These are phyloP conservation scores for Mediolabrus comicus DNA, from an alignment of 108 stramenopile species.

Conservation along the genomic window DNA sequence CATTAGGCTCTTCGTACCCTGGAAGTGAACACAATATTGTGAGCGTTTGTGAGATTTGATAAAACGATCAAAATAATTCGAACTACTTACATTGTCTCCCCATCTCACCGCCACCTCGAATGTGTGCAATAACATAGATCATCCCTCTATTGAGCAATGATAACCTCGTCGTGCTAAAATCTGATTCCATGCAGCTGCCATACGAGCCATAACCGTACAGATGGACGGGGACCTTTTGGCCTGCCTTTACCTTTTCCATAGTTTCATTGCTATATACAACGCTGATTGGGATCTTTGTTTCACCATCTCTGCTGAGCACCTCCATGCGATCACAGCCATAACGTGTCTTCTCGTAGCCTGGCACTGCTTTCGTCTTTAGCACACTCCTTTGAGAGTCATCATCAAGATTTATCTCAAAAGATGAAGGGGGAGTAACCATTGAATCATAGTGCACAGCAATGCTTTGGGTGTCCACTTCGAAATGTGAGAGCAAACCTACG, in stretches of 20 bases:
- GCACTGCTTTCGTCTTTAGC: conserved; percentile 83
- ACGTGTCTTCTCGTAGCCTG: conserved; percentile 78
- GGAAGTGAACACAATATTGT: no score
- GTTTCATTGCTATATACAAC: conserved; percentile 84
- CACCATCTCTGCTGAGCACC: conserved; percentile 79
- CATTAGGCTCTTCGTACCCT: conserved; percentile 96
- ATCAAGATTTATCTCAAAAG: conserved; percentile 57
- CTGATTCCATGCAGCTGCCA: conserved; percentile 87
- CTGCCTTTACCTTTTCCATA: conserved; percentile 51
- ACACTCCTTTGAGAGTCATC: conserved; percentile 47
- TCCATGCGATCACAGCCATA: conserved; percentile 77
- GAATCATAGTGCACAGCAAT: conserved; percentile 84
- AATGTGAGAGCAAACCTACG: conserved; percentile 61
- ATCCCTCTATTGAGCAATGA: conserved; percentile 88
- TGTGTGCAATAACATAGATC: conserved; percentile 91
- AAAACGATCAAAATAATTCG: background rate
- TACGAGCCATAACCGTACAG: conserved; percentile 95
- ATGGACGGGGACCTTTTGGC: conserved; percentile 66
- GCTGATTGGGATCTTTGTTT: conserved; percentile 77
- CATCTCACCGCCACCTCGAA: conserved; percentile 98
- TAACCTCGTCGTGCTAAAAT: conserved; percentile 61
- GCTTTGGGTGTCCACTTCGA: conserved; percentile 63
- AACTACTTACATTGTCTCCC: conserved; percentile 52
- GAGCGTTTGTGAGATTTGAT: background rate
- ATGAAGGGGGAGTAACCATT: conserved; percentile 73